Percentiles rank a stretch among this genome's conserved stretches.
Evolutionary conservation across 225 moss, liverwort and hornwort species (phyloP).

Genomic region (Lunularia cruciata): DNA sequence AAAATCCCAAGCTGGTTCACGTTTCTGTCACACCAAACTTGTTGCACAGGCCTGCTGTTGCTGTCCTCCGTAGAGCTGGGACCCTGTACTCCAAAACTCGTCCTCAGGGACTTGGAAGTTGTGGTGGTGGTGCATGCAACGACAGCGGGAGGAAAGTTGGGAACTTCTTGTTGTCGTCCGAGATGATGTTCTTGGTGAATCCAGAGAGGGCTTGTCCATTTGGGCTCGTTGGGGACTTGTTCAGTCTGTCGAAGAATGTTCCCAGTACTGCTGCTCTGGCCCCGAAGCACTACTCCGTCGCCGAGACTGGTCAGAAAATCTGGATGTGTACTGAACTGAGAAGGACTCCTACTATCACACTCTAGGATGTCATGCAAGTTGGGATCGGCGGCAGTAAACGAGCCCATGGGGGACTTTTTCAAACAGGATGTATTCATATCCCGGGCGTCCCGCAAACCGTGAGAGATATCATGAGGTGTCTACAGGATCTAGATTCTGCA

Average conservation of each 20-base stretch:
- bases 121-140: not conserved
- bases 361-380: slow-evolving; percentile 34
- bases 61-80: not conserved
- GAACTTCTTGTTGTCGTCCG: slow-evolving; percentile 3
- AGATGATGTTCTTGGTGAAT: slow-evolving; percentile 25
- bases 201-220: slow-evolving; percentile 27
- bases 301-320: slow-evolving; percentile 31
- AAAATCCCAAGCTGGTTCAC: slow-evolving; percentile 11
- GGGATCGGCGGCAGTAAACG: slow-evolving; percentile 20
- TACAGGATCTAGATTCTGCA: not conserved
- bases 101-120: not conserved
- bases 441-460: slow-evolving; percentile 13
- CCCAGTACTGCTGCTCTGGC: slow-evolving; percentile 17
- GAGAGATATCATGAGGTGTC: slow-evolving; percentile 25
- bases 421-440: slow-evolving; percentile 11
- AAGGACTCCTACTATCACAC: not conserved
- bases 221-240: slow-evolving; percentile 8
- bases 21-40: slow-evolving; percentile 24
- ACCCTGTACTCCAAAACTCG: not conserved
- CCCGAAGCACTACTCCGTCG: slow-evolving; percentile 12
- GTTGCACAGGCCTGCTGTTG: not conserved
- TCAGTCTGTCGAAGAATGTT: slow-evolving; percentile 16
- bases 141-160: slow-evolving; percentile 26
- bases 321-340: slow-evolving; percentile 10
- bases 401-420: slow-evolving; percentile 13